Evolutionary conservation across 192 early-diverging fungal species (phyloP).

Genomic region (Diversispora eburnea): DNA sequence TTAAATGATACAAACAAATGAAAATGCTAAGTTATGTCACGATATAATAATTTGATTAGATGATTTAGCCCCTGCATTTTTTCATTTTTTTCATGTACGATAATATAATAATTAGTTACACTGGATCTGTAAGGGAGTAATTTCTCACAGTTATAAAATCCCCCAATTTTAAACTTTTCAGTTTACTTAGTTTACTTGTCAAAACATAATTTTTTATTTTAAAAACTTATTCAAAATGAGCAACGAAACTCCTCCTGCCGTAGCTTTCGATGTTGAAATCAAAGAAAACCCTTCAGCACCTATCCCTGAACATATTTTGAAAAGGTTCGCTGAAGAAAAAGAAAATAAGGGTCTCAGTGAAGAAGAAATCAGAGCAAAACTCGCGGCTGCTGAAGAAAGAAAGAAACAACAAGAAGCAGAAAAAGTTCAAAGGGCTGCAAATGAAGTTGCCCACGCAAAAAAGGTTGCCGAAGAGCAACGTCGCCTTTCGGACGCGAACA

Average conservation of each 20-base stretch:
- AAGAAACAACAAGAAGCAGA: constrained; percentile 14
- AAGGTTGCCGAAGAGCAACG: constrained; percentile 14
- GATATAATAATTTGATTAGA: too few species aligned
- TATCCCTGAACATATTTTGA: background rate
- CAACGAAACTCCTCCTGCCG: background rate
- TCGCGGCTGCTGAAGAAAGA: constrained; percentile 21
- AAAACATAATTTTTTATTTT: too few species aligned
- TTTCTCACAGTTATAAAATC: too few species aligned
- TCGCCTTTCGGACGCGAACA: constrained; percentile 8
- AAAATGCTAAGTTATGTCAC: too few species aligned
- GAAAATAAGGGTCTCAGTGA: background rate
- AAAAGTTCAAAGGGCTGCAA: constrained; percentile 3
- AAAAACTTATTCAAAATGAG: background rate
- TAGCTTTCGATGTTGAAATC: constrained; percentile 26
- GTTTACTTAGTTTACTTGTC: too few species aligned
- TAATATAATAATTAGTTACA: too few species aligned
- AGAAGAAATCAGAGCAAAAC: constrained; percentile 22
- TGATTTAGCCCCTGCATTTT: too few species aligned
- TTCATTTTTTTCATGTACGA: too few species aligned
- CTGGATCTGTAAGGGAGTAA: too few species aligned
- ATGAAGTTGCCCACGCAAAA: constrained; percentile 23
- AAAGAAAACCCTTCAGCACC: constrained; percentile 18
- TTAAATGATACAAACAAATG: too few species aligned
- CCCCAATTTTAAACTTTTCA: too few species aligned
- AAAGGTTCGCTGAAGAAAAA: background rate